phyloP scores from a whole-genome alignment of 1,139 yeast genomes.

The Yamadazyma blattariae region DNA sequence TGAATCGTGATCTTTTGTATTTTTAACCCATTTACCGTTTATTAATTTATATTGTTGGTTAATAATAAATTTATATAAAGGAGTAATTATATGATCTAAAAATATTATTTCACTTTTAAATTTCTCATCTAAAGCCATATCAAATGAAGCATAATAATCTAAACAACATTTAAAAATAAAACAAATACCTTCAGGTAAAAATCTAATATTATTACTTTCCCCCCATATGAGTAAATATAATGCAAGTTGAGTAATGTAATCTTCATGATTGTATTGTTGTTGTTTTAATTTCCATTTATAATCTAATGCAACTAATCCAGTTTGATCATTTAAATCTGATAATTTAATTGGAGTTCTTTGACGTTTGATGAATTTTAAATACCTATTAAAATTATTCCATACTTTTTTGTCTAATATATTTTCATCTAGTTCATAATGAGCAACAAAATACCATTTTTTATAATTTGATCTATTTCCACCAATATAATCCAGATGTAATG shows the following conservation, averaged over 20 bases:
- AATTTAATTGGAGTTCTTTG: conserved; percentile 6
- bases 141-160: conserved; percentile 18
- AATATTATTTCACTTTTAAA: conserved; percentile 17
- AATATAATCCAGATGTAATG: conserved; percentile 41
- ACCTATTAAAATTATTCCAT: conserved; percentile 12
- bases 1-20: conserved; percentile 63
- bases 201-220: conserved; percentile 40
- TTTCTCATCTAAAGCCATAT: not conserved
- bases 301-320: conserved; percentile 17
- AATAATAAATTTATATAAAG: conserved; percentile 41
- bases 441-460: conserved; percentile 41
- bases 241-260: conserved; percentile 29
- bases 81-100: conserved; percentile 41
- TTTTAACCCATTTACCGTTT: conserved; percentile 42
- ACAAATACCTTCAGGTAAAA: conserved; percentile 43
- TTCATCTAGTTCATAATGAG: conserved; percentile 24
- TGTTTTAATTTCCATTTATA: conserved; percentile 23
- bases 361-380: conserved; percentile 5
- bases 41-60: conserved; percentile 39
- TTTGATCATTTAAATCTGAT: conserved; percentile 9
- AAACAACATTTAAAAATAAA: conserved; percentile 33
- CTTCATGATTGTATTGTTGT: conserved; percentile 16
- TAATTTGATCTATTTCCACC: conserved; percentile 41
- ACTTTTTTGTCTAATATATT: conserved; percentile 11
- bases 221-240: conserved; percentile 43